phyloP scores from a whole-genome alignment of 306 rosid genomes.

The Trifolium subterraneum region DNA sequence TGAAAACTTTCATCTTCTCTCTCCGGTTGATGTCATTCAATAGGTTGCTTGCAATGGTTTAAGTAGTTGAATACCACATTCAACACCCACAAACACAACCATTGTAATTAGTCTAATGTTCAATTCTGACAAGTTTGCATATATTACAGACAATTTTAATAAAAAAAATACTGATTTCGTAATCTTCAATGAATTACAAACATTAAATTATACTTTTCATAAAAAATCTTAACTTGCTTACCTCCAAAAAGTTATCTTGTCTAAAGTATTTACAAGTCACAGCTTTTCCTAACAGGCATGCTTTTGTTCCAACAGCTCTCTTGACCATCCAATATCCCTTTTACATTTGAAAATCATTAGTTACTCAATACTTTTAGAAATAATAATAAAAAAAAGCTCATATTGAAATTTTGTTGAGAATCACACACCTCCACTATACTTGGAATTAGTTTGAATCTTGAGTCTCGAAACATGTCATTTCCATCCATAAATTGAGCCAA shows the following conservation, averaged over 20 bases:
- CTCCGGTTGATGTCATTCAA: no score
- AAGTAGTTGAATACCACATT: no score
- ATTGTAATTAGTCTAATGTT: no score
- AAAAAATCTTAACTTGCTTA: constrained; percentile 40
- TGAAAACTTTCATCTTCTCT: no score
- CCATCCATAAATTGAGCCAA: constrained; percentile 85
- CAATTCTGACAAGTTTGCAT: no score
- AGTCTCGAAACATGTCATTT: constrained; percentile 66
- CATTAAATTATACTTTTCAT: constrained; percentile 3
- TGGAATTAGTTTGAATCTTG: constrained; percentile 96
- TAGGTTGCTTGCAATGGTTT: no score
- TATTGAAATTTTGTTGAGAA: constrained; percentile 23
- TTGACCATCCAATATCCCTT: constrained; percentile 99
- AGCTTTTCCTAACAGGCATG: constrained; percentile 94
- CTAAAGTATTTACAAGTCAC: constrained; percentile 81
- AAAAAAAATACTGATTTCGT: background rate
- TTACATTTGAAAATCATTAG: constrained; percentile 44
- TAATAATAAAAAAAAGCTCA: background rate
- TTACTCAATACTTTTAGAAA: constrained; percentile 15
- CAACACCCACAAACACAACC: no score
- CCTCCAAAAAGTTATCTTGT: constrained; percentile 92
- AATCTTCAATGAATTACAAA: background rate
- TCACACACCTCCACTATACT: constrained; percentile 83
- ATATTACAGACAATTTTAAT: background rate
- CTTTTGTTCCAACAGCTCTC: constrained; percentile 99